Evolutionary conservation across 192 early-diverging fungal species (phyloP), one percentile per base, ranked within the genome.

Genomic region (Phycomyces nitens): DNA sequence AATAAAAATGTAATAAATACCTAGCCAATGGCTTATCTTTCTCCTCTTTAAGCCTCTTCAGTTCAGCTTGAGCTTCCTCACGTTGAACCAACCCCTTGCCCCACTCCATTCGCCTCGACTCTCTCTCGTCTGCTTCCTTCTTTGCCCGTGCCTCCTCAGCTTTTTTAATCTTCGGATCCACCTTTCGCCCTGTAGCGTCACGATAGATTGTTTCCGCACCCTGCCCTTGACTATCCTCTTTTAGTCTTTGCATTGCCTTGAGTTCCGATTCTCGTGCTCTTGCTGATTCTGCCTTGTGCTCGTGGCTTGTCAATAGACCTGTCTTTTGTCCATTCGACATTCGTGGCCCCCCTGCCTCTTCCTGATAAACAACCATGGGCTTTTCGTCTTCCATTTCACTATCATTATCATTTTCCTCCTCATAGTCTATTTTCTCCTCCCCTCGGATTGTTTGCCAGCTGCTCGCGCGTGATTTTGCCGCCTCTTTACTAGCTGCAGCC

Each of bases 51-150:
- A 72, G 53, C 1, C 68, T 54, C 39, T 49, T 77, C 55, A 75
- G 62, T 29, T 62, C 67, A 10, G 69, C 74, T 50, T 66, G 69
- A 29, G 77, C 67, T 23, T 77, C 81, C 38, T 76, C 62, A 18
- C 81, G 73, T 51, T 83, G 81, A 1, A 83, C 78, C 5, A 80
- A 21, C 4, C 81, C 84, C 54, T 80, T 83, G 42, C 84, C 84
- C 84, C 84, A 85, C 55, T 83, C 82, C 78, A 82, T 81, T 42
- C 60, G 38, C 21, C 69, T 77, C 56, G 81, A 79, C 55, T 81
- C 70, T 55, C 70, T 76, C 53, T 85, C 84, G n/a, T 81, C 71
- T 63, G 77, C 54, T 53, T 72, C 38, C 60, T 68, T 61, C 47
- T 56, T 67, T 16, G 44, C 43, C 29, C 65, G 55, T n/a, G 56